phyloP scores from a whole-genome alignment of 345 rosid species.

The Salix brachista region DNA sequence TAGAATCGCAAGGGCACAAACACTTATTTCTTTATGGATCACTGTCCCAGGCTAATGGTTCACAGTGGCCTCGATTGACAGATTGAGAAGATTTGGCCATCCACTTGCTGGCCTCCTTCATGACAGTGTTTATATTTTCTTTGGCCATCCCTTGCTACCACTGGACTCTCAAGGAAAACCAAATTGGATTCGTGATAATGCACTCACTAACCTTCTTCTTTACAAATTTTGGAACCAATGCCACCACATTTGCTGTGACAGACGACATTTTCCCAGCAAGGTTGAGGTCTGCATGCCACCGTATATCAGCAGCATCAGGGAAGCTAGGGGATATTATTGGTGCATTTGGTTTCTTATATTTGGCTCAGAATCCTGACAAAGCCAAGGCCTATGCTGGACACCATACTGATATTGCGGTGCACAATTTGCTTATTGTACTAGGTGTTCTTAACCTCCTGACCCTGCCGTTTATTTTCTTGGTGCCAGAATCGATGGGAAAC shows the following conservation, averaged over 20 bases:
- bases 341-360: conserved; percentile 75
- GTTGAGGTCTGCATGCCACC: conserved; percentile 79
- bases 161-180: conserved; percentile 67
- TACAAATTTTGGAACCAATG: conserved; percentile 82
- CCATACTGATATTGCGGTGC: conserved; percentile 78
- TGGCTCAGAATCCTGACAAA: conserved; percentile 71
- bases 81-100: conserved; percentile 63
- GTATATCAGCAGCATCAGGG: conserved; percentile 76
- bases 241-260: conserved; percentile 77
- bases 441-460: conserved; percentile 60
- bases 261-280: conserved; percentile 87
- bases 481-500: conserved; percentile 83
- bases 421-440: conserved; percentile 57
- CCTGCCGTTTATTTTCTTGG: conserved; percentile 59
- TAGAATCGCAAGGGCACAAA: conserved; percentile 72
- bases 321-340: conserved; percentile 77
- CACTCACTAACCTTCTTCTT: conserved; percentile 85
- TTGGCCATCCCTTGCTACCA: conserved; percentile 75
- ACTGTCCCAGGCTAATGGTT: conserved; percentile 88
- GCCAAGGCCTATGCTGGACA: conserved; percentile 75
- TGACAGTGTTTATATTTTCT: conserved; percentile 86
- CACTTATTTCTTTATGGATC: conserved; percentile 67
- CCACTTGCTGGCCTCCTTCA: conserved; percentile 79
- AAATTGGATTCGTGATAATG: conserved; percentile 63
- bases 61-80: conserved; percentile 62